Evolutionary conservation across 768 basidiomycete species (phyloP).

Genomic region (Lactarius akahatsu): DNA sequence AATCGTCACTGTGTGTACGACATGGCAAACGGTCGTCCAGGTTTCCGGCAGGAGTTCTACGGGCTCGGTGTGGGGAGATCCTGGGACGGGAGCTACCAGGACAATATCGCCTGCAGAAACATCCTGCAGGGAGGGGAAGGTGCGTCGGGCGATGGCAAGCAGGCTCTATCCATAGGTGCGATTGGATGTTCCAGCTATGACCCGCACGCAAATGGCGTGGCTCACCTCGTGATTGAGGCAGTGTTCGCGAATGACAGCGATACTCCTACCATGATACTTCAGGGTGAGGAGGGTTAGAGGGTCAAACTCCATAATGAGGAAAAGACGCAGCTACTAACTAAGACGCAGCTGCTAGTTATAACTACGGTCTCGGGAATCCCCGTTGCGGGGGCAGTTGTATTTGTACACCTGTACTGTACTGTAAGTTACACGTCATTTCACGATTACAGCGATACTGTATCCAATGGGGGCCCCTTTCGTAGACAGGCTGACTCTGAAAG

Average conservation of each 20-base stretch:
- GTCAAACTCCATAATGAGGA: constrained; percentile 1
- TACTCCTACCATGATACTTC: constrained; percentile 4
- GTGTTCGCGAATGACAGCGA: neutral
- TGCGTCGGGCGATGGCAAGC: constrained; percentile 6
- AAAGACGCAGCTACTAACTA: neutral
- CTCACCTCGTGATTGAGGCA: constrained; percentile 7
- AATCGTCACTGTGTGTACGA: constrained; percentile 7
- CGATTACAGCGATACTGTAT: too few species aligned
- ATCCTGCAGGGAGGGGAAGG: neutral
- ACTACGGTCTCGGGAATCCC: too few species aligned
- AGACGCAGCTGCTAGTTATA: too few species aligned
- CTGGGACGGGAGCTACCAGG: neutral
- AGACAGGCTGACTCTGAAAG: too few species aligned
- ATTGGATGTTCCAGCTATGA: neutral
- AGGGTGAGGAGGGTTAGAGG: constrained; percentile 1
- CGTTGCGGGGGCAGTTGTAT: too few species aligned
- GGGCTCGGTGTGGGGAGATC: neutral
- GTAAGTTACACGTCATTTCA: too few species aligned
- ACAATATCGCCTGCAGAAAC: neutral
- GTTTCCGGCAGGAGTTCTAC: constrained; percentile 6
- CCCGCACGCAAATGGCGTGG: neutral
- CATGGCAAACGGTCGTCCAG: neutral
- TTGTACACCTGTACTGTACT: too few species aligned
- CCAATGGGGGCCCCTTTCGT: too few species aligned
- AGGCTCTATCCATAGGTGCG: neutral